phyloP scores from a whole-genome alignment of 2,329 filamentous ascomycete genomes.

The Ciborinia camelliae region DNA sequence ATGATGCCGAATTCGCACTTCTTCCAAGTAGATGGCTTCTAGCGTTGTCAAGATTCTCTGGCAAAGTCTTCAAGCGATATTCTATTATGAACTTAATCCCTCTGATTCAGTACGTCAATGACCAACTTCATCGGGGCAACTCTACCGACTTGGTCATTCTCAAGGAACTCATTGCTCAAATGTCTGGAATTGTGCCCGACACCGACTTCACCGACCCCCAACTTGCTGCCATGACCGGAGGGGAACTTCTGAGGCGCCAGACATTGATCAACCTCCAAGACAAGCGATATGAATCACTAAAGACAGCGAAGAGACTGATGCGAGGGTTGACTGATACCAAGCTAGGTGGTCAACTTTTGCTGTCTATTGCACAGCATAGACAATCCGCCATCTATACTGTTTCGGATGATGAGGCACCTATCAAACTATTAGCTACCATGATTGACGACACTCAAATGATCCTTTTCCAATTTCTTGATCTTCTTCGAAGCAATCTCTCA shows the following conservation, averaged over 20 bases:
- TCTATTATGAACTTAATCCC: constrained; percentile 78
- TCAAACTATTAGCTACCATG: constrained; percentile 85
- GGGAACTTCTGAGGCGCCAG: constrained; percentile 72
- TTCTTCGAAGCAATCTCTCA: constrained; percentile 76
- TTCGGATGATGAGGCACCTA: constrained; percentile 68
- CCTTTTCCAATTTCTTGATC: constrained; percentile 82
- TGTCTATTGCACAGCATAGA: constrained; percentile 86
- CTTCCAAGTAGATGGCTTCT: constrained; percentile 90
- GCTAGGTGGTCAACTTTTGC: constrained; percentile 77
- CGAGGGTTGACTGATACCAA: constrained; percentile 73
- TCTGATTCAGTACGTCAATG: constrained; percentile 83
- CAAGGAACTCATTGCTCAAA: constrained; percentile 83
- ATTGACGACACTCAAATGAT: constrained; percentile 87
- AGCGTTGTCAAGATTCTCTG: constrained; percentile 85
- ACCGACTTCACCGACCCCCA: constrained; percentile 86
- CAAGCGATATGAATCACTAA: constrained; percentile 70
- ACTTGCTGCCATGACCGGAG: constrained; percentile 83
- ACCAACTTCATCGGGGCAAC: constrained; percentile 77
- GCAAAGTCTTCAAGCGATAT: constrained; percentile 84
- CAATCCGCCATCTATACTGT: constrained; percentile 79
- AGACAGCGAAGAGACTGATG: constrained; percentile 75
- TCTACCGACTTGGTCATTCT: constrained; percentile 89
- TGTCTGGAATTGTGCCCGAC: constrained; percentile 89
- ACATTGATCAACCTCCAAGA: constrained; percentile 79
- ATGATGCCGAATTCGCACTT: constrained; percentile 59